Base-by-base conservation (phyloP, 2,329 filamentous ascomycete genomes). In the Fusarium austroafricanum region DNA sequence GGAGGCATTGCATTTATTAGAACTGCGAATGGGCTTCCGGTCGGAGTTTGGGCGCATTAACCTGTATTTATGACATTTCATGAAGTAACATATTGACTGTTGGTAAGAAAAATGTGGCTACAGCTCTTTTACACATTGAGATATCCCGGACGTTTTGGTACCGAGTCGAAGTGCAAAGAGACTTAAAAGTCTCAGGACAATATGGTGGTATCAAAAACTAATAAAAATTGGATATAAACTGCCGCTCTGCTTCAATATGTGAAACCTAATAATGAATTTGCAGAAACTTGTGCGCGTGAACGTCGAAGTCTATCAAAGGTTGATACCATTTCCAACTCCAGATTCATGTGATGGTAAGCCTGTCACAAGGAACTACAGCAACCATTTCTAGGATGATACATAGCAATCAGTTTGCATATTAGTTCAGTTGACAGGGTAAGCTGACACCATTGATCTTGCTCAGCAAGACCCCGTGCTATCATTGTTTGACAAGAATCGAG, bases 1-100 rank as follows among this genome's bases (percentile, higher is more conserved):
- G 35, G 65, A 35, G 7, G 21, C 37, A 55, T 61, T 52, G 61
- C 66, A 64, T 70, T 70, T 69, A 26, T 70, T 60, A 69, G 66
- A 70, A 67, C 33, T 45, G 63, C 49, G 20, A 55, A 46, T 43
- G 56, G 26, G 52, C 56, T 60, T 60, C 53, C 45, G 38, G 35
- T n/a, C 26, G 62, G 66, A 20, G 65, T 33, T 54, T 18, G 28
- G 43, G 57, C 53, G 44, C 17, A 43, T 9, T 5, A n/a, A n/a
- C n/a, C 10, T 50, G 39, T 23, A 50, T 38, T 35, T 35, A 37
- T 31, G 28, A 20, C 26, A 20, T 10, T 26, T 18, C 21, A 33
- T n/a, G 17, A 42, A 14, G 33, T 28, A 33, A 39, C 12, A 21
- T 45, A 21, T 21, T 14, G 29, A 26, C 15, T 31, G 9, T 38